A percentile compares a stretch with the other conserved stretches of the same genome.
These are phyloP conservation scores for Takakia lepidozioides DNA, from an alignment of 225 moss, liverwort and hornwort species.

Conservation along the genomic window DNA sequence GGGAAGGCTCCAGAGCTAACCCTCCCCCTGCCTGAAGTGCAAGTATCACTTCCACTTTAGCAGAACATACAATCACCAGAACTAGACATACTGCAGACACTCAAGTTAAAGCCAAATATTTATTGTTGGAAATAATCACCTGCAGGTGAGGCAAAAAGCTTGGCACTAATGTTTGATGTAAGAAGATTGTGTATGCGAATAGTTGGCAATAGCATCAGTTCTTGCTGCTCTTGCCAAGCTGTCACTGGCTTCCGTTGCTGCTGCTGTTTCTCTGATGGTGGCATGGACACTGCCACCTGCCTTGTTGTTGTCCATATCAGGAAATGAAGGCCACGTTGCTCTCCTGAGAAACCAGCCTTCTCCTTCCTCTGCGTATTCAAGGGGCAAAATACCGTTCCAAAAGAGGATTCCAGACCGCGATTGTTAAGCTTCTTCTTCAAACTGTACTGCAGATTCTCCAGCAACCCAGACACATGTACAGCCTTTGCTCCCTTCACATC, in stretches of 20 bases:
- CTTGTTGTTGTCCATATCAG: slow-evolving; percentile 74
- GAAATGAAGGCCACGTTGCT: slow-evolving; percentile 45
- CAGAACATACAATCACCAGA: too few species aligned
- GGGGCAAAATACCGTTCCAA: slow-evolving; percentile 62
- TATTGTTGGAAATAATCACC: too few species aligned
- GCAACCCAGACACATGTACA: slow-evolving; percentile 57
- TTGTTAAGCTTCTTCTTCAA: slow-evolving; percentile 52
- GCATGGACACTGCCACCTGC: slow-evolving; percentile 55
- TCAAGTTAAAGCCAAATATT: too few species aligned
- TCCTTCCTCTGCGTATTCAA: slow-evolving; percentile 27
- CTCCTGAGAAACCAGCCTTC: slow-evolving; percentile 2
- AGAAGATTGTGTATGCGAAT: slow-evolving; percentile 74
- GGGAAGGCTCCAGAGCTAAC: slow-evolving; percentile 34
- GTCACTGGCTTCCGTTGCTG: slow-evolving; percentile 32
- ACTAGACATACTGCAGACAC: too few species aligned
- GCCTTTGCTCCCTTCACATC: slow-evolving; percentile 95
- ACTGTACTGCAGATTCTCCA: slow-evolving; percentile 83
- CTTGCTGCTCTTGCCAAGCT: slow-evolving; percentile 95
- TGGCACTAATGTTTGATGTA: slow-evolving; percentile 55
- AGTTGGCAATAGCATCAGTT: slow-evolving; percentile 83
- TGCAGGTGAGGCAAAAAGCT: slow-evolving; percentile 48
- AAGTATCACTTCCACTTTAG: neutral
- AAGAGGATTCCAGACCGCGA: slow-evolving; percentile 45
- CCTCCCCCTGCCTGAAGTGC: slow-evolving; percentile 41
- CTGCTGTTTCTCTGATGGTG: slow-evolving; percentile 26